A percentile compares a stretch with the other conserved stretches of the same genome.
These are phyloP conservation scores for Coemansia pectinata DNA, from an alignment of 192 early-diverging fungal genomes.

Conservation along the genomic window DNA sequence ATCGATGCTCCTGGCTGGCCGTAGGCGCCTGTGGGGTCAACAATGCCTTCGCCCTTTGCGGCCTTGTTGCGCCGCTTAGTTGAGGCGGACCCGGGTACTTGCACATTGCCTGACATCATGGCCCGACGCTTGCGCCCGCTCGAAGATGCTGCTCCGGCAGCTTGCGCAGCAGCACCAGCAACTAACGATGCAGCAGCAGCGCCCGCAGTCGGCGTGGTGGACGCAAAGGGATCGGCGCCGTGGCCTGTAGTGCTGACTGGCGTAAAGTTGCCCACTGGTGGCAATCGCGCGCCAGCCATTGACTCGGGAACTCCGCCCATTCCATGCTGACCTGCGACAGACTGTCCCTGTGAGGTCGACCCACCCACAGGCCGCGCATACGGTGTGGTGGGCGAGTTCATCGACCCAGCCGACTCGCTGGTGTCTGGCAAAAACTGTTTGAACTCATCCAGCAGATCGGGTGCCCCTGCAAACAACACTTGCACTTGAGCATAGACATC, in stretches of 20 bases:
- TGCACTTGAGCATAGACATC: constrained; percentile 98
- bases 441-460: constrained; percentile 95
- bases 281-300: constrained; percentile 46
- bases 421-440: constrained; percentile 97
- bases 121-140: constrained; percentile 41
- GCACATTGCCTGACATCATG: constrained; percentile 26
- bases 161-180: constrained; percentile 14
- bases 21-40: constrained; percentile 15
- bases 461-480: constrained; percentile 77
- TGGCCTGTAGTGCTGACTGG: constrained; percentile 29
- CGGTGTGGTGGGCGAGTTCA: constrained; percentile 24
- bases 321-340: constrained; percentile 7
- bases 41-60: constrained; percentile 19
- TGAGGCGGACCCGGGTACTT: constrained; percentile 25
- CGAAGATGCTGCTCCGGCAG: constrained; percentile 20
- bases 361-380: constrained; percentile 24
- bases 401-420: constrained; percentile 53
- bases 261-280: constrained; percentile 62
- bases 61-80: constrained; percentile 48
- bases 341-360: constrained; percentile 13
- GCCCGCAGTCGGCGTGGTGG: not conserved
- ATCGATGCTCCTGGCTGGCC: constrained; percentile 7
- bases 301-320: constrained; percentile 17
- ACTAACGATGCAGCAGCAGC: not conserved
- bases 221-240: constrained; percentile 22